These are phyloP conservation scores for Ganoderma multipileum DNA, from an alignment of 1,284 basidiomycete species.

Conservation along the genomic window DNA sequence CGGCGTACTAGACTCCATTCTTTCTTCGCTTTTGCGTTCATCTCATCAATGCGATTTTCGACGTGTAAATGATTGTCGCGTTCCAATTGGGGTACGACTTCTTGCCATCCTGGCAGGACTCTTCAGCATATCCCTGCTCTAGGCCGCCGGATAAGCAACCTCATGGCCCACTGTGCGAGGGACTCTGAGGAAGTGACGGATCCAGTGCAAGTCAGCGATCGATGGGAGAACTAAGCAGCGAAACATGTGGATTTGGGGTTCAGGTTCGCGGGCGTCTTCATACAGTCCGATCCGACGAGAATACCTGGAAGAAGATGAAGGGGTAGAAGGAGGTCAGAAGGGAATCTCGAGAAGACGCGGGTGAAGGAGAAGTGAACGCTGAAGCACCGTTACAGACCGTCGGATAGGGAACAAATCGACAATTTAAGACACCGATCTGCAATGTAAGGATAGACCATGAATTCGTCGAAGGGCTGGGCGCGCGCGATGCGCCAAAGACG, in stretches of 20 bases:
- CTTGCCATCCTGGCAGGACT: not conserved
- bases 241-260: conserved; percentile 10
- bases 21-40: conserved; percentile 6
- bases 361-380: conserved; percentile 16
- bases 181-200: not conserved
- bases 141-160: not conserved
- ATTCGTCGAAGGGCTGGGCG: conserved; percentile 19
- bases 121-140: not conserved
- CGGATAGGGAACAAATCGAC: conserved; percentile 21
- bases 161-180: conserved; percentile 7
- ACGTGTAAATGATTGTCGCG: not conserved
- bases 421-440: conserved; percentile 23
- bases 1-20: not conserved
- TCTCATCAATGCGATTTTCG: not conserved
- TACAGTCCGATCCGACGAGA: conserved; percentile 24
- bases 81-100: not conserved
- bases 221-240: conserved; percentile 19
- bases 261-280: conserved; percentile 16
- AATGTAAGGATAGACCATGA: not conserved
- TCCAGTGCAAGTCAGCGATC: conserved; percentile 17
- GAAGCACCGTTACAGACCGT: conserved; percentile 4
- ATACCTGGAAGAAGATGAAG: conserved; percentile 22
- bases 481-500: conserved; percentile 16
- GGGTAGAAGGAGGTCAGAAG: conserved; percentile 18
- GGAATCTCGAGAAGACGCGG: conserved; percentile 14